Percentiles rank a stretch among this genome's conserved stretches.
Conservation (phyloP, 768 basidiomycete genomes). For the Termitomyces sp. region DNA sequence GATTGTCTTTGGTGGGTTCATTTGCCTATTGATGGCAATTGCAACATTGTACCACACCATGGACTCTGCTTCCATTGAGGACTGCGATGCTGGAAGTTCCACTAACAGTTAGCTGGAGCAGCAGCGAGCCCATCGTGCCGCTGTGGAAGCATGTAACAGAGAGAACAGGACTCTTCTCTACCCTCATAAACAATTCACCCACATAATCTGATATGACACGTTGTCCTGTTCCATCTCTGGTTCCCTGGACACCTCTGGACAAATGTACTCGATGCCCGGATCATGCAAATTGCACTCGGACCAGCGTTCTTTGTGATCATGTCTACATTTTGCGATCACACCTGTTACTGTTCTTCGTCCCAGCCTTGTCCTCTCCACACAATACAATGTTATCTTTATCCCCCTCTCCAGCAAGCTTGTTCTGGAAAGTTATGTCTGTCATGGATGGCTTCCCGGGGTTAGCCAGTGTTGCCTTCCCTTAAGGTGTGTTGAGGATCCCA, state of each 20-base stretch:
- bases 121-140: constrained; percentile 40
- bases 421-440: constrained; percentile 45
- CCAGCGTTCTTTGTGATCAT: constrained; percentile 59
- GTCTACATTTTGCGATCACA: constrained; percentile 68
- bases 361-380: constrained; percentile 30
- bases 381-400: constrained; percentile 37
- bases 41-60: constrained; percentile 53
- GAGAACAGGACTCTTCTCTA: constrained; percentile 40
- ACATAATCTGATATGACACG: constrained; percentile 24
- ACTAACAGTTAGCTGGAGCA: constrained; percentile 56
- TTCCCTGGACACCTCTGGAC: constrained; percentile 56
- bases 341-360: constrained; percentile 50
- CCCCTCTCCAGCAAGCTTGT: constrained; percentile 33
- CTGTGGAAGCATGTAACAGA: constrained; percentile 52
- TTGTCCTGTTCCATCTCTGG: constrained; percentile 53
- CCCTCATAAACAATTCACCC: constrained; percentile 21
- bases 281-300: constrained; percentile 58
- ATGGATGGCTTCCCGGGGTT: constrained; percentile 73
- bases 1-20: constrained; percentile 14
- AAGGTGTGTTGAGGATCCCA: constrained; percentile 78
- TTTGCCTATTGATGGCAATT: constrained; percentile 34
- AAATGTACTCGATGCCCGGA: constrained; percentile 71
- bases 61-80: constrained; percentile 71
- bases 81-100: constrained; percentile 61
- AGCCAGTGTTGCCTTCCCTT: constrained; percentile 75